Evolutionary conservation across 2,329 filamentous ascomycete species (phyloP).

Genomic region (Cladosporium phlei): DNA sequence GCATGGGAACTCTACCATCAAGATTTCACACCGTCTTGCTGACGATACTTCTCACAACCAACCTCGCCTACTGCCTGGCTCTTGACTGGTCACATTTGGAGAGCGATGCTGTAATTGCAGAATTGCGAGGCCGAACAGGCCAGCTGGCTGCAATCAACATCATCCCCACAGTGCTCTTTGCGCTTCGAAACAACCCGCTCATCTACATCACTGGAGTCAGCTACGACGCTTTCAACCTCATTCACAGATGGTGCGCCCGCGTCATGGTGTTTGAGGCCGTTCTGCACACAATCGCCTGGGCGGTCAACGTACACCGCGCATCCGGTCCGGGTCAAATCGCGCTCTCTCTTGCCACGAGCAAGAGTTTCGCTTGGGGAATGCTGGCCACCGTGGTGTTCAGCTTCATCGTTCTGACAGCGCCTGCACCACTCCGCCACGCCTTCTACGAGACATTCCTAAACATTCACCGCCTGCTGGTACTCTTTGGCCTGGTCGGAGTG

Average conservation of each 20-base stretch:
- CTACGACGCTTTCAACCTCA: constrained; percentile 93
- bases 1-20: constrained; percentile 75
- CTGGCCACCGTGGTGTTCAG: constrained; percentile 57
- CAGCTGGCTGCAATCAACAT: constrained; percentile 83
- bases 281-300: constrained; percentile 68
- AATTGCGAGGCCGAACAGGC: constrained; percentile 80
- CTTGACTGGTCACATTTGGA: constrained; percentile 54
- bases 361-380: constrained; percentile 63
- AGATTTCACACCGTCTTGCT: constrained; percentile 70
- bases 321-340: constrained; percentile 58
- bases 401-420: constrained; percentile 63
- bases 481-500: constrained; percentile 63
- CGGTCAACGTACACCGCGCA: constrained; percentile 58
- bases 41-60: constrained; percentile 62
- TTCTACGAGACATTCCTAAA: constrained; percentile 97
- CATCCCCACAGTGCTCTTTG: constrained; percentile 83
- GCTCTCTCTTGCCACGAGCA: constrained; percentile 51
- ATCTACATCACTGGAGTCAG: constrained; percentile 78
- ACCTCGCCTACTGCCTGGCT: constrained; percentile 70
- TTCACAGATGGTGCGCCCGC: constrained; percentile 78
- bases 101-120: constrained; percentile 60
- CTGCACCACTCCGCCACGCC: constrained; percentile 80
- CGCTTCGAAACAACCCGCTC: constrained; percentile 87
- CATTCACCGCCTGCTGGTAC: constrained; percentile 71
- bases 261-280: constrained; percentile 66